These are phyloP conservation scores for Tylopilus felleus DNA, from an alignment of 768 basidiomycete genomes.

Conservation along the genomic window DNA sequence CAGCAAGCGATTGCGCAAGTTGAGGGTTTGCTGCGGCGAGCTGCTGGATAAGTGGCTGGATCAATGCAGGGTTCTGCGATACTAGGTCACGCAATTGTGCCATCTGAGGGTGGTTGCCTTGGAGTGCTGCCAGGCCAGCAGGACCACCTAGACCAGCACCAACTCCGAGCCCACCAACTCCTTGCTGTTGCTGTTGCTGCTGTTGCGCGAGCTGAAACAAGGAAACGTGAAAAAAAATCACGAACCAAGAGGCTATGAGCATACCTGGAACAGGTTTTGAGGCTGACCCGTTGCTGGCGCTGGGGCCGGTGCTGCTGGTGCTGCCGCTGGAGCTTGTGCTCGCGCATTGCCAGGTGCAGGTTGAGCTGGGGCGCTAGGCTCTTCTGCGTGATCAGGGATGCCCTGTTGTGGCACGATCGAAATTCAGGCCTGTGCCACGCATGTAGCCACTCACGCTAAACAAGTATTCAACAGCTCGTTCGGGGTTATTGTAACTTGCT, in stretches of 20 bases:
- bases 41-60: slow-evolving; percentile 84
- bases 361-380: slow-evolving; percentile 43
- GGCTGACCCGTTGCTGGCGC: slow-evolving; percentile 42
- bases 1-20: slow-evolving; percentile 62
- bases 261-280: slow-evolving; percentile 86
- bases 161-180: slow-evolving; percentile 24
- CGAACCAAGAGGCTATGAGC: slow-evolving; percentile 12
- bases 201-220: slow-evolving; percentile 64
- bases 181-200: slow-evolving; percentile 35
- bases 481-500: slow-evolving; percentile 96
- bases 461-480: slow-evolving; percentile 97
- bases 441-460: slow-evolving; percentile 63
- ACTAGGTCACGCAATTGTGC: slow-evolving; percentile 71
- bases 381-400: slow-evolving; percentile 50
- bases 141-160: slow-evolving; percentile 27
- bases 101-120: slow-evolving; percentile 62
- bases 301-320: slow-evolving; percentile 23
- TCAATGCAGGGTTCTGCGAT: slow-evolving; percentile 67
- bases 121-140: slow-evolving; percentile 49
- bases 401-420: slow-evolving; percentile 48
- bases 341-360: slow-evolving; percentile 32
- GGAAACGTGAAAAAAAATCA: neutral
- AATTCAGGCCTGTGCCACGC: neutral
- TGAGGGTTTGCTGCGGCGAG: slow-evolving; percentile 71
- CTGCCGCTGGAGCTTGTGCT: slow-evolving; percentile 32